Base-by-base conservation (phyloP, 1,284 basidiomycete genomes). In the Coniferiporia sulphurascens region DNA sequence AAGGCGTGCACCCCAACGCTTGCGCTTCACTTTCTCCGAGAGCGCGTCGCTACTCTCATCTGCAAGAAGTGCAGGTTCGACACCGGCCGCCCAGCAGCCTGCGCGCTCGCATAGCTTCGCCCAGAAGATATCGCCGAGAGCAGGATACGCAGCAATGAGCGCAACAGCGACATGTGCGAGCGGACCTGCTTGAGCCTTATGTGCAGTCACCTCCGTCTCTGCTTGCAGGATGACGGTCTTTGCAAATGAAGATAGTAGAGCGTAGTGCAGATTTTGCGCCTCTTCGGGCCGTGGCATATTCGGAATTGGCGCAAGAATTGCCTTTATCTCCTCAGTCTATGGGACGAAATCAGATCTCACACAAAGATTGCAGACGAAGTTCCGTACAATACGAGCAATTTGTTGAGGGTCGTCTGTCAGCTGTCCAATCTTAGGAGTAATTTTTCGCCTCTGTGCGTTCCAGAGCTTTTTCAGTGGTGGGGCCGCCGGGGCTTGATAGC, bases 151-250 rank as follows among this genome's bases (percentile, higher is more conserved):
- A 70, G 65, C 79, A 65, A 95, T 73, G 19, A 96, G 77, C 55
- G 84, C 85, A 50, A 88, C 76, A 0, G 91, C 77, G 3, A 98
- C 83, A 27, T 85, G 81, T 0, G 91, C 93, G 9, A 98, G 80
- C 0, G 96, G 95, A 49, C 83, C 81, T 0, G 94, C 95, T 8
- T 89, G 89, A 41, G 86, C 84, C 65, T 91, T 86, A 72, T 95
- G 92, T 1, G 93, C 94, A 1, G 91, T 86, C 5, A 98, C 93
- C 73, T 99, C 96, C 0, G 88, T 90, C 74, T 98, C 95, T 6
- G 95, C 95, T 77, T 98, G 97, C 38, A 91, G 81, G 48, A 98
- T 84, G 60, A 99, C 85, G 41, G 87, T 81, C 70, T 98, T 99
- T 56, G 92, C 78, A 21, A 97, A 81, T 19, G 95, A 91, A 22